Percentiles rank a stretch among this genome's conserved stretches.
Conservation (phyloP, 352 stramenopile species). For the Globisporangium rhizosaccharum region DNA sequence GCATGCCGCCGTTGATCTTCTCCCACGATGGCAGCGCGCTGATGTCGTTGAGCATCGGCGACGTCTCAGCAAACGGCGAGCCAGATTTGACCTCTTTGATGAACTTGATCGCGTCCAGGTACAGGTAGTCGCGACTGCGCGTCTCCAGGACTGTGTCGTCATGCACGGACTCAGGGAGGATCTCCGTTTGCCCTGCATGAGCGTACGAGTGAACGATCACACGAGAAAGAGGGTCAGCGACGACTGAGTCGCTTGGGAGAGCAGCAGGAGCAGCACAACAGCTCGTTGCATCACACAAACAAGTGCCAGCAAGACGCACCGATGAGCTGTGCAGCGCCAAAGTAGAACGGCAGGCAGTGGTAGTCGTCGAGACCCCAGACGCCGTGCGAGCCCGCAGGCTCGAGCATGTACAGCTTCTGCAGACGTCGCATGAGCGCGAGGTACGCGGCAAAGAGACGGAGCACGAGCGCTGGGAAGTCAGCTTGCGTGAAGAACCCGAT, state of each 20-base stretch:
- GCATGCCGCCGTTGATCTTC: conserved; percentile 89
- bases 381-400: conserved; percentile 97
- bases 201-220: conserved; percentile 37
- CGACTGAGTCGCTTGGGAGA: too few species aligned
- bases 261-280: too few species aligned
- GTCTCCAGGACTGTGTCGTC: too few species aligned
- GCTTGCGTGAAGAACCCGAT: conserved; percentile 85
- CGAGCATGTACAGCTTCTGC: conserved; percentile 96
- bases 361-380: conserved; percentile 99
- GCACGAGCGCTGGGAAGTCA: conserved; percentile 82
- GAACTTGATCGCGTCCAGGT: too few species aligned
- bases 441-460: conserved; percentile 92
- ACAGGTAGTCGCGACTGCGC: too few species aligned
- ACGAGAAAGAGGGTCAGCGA: too few species aligned
- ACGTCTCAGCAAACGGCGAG: conserved; percentile 91
- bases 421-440: conserved; percentile 91
- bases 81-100: conserved; percentile 88
- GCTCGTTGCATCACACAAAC: too few species aligned
- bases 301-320: conserved; percentile 20
- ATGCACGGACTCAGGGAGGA: too few species aligned
- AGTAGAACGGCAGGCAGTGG: conserved; percentile 98
- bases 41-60: conserved; percentile 93
- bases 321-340: conserved; percentile 94
- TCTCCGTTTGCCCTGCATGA: too few species aligned
- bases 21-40: conserved; percentile 86